Evolutionary conservation across 371 early-diverging fungal genomes (phyloP), one percentile per base, ranked within the genome.

Genomic region (Syncephalastrum monosporum): DNA sequence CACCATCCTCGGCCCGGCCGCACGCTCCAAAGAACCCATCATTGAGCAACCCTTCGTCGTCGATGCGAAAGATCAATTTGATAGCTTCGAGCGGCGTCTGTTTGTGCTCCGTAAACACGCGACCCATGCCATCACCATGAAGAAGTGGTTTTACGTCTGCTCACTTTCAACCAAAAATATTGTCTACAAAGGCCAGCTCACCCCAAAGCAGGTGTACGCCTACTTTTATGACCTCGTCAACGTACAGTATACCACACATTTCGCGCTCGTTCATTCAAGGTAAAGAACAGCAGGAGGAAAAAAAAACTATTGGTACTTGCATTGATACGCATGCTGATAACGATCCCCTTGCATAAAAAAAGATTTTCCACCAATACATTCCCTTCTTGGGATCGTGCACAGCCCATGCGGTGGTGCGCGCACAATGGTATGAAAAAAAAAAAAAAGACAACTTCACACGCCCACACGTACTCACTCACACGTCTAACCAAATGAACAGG

Each of bases 321-420:
- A 29, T 33, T 33, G 38, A 33, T 33, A 12, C 6, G 38, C 12
- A 33, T 33, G 38, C 38, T 33, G 38, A 33, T 33, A 33, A 12
- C 8, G 38, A 10, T 53, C 10, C 38, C 38, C 38, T 33, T 33
- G 38, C 38, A 33, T 33, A 33, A 33, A 33, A 33, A 33, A 33
- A 33, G 38, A 33, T 98, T 97, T 89, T 95, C 96, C 46, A 98
- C 98, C 50, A 98, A 98, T 77, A 98, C 98, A 23, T 97, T 97
- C 74, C 98, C 98, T 10, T 89, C 90, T 19, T 98, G 98, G 98
- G 97, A 98, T 76, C 89, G 97, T 66, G 96, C 97, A 46, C 98
- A 98, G 71, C 98, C 98, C 23, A 90, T 96, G 91, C 83, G 96
- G 61, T 54, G 90, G 91, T 91, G 91, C 68, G 98, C 97, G 45